Evolutionary conservation across 108 stramenopile species (phyloP), one percentile per base, ranked within the genome.

Genomic region (Cyclotella sp.): DNA sequence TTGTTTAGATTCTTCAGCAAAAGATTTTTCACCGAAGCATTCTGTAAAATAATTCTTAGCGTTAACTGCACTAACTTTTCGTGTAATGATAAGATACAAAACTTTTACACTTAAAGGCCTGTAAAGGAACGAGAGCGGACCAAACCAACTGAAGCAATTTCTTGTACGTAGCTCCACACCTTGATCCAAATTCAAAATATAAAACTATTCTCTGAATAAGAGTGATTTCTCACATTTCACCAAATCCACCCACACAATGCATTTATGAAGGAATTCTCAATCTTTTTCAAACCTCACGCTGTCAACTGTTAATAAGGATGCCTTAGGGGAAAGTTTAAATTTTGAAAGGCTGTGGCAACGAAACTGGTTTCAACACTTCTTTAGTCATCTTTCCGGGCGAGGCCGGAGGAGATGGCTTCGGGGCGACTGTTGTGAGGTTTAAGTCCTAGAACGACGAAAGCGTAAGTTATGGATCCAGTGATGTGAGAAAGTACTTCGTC

Each of bases 261-360:
- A 34, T 34, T 34, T 34, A 34, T 34, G 6, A 34, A 34, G 34
- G 34, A 34, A 34, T 34, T 34, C 34, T 34, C 6, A 34, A 34
- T 34, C 34, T 34, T 34, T 34, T 2, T 34, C 34, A 9, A 24
- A 65, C 40, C 30, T 65, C 64, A 9, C 22, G 16, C 47, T 8
- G 46, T 64, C 34, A 44, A 18, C n/a, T 41, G 28, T n/a, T n/a
- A 53, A 42, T 29, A 10, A 28, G 24, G 19, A 3, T 24, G 19
- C 22, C 6, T 27, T 1, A 28, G 24, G 21, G 24, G 19, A 16
- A 58, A 58, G 16, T 19, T 51, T 75, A 81, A 41, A 81, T 74
- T 75, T 81, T 62, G 73, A 81, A 81, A 22, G 80, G 80, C 54
- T 58, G 47, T 42, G 80, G 80, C 73, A 81, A 65, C 21, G 67